Percentiles rank a stretch among this genome's conserved stretches.
Evolutionary conservation across 306 rosid species (phyloP).

Genomic region (Benincasa hispida): DNA sequence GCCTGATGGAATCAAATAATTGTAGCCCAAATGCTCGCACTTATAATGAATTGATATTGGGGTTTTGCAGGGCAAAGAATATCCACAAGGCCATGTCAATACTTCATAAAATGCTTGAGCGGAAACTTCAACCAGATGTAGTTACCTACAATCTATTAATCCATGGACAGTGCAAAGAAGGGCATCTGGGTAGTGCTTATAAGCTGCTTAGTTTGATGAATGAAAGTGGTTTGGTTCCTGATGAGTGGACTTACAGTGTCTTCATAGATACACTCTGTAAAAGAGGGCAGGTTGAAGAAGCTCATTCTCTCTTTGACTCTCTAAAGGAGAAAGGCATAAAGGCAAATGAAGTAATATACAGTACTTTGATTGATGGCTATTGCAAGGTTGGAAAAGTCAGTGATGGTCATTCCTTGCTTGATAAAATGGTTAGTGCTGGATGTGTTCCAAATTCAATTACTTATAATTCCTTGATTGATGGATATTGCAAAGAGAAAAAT

Average conservation of each 20-base stretch:
- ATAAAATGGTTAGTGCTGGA: slow-evolving; percentile 53
- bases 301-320: slow-evolving; percentile 43
- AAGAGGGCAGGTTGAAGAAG: slow-evolving; percentile 46
- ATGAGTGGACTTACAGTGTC: slow-evolving; percentile 43
- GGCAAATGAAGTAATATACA: slow-evolving; percentile 42
- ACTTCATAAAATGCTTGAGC: slow-evolving; percentile 46
- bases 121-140: slow-evolving; percentile 37
- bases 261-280: slow-evolving; percentile 47
- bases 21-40: slow-evolving; percentile 53
- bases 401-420: slow-evolving; percentile 38
- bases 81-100: slow-evolving; percentile 70
- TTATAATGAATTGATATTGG: slow-evolving; percentile 58
- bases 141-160: slow-evolving; percentile 63
- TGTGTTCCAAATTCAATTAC: slow-evolving; percentile 52
- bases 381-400: slow-evolving; percentile 49
- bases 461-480: slow-evolving; percentile 54
- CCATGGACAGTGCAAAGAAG: slow-evolving; percentile 56
- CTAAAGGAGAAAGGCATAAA: slow-evolving; percentile 39
- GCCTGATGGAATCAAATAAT: slow-evolving; percentile 45
- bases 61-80: slow-evolving; percentile 46
- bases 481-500: slow-evolving; percentile 53
- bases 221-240: slow-evolving; percentile 53
- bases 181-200: slow-evolving; percentile 49
- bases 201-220: slow-evolving; percentile 59
- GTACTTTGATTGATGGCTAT: slow-evolving; percentile 66